phyloP scores from a whole-genome alignment of 2,329 filamentous ascomycete genomes.

The Cladosporium sp. region DNA sequence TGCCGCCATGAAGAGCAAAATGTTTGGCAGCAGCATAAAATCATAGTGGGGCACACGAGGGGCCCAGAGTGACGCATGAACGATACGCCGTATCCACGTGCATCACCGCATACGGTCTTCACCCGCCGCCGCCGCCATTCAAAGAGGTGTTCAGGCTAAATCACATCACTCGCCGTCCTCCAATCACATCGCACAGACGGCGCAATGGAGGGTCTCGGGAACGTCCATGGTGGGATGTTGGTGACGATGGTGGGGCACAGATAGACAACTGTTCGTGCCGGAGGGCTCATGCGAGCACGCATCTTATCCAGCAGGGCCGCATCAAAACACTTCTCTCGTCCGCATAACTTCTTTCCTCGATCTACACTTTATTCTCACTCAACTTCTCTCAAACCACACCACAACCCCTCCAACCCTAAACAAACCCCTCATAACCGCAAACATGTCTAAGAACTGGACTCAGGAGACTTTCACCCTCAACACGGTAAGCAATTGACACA shows the following conservation, averaged over 20 bases:
- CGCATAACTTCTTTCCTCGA: not conserved
- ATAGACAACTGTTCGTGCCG: constrained; percentile 8
- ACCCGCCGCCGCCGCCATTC: not conserved
- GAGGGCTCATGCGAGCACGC: constrained; percentile 10
- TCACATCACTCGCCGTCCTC: not conserved
- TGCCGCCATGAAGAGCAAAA: not conserved
- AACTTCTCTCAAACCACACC: not conserved
- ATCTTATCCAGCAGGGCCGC: constrained; percentile 17
- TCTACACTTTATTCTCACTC: constrained; percentile 1
- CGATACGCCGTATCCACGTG: constrained; percentile 10
- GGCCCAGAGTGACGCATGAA: constrained; percentile 7
- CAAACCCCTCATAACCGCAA: constrained; percentile 11
- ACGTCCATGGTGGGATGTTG: constrained; percentile 8
- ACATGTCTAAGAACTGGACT: constrained; percentile 26
- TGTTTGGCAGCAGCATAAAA: not conserved
- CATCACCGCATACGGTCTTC: constrained; percentile 1
- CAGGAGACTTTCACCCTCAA: constrained; percentile 55
- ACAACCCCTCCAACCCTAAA: not conserved
- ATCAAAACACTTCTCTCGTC: constrained; percentile 8
- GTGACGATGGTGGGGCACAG: constrained; percentile 19
- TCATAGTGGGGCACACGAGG: constrained; percentile 1
- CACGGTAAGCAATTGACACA: constrained; percentile 42
- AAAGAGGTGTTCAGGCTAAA: constrained; percentile 11
- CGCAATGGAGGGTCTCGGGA: constrained; percentile 2
- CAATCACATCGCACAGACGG: not conserved